Evolutionary conservation across 1,284 basidiomycete genomes (phyloP), one percentile per base, ranked within the genome.

Genomic region (Gymnopus androsaceus): DNA sequence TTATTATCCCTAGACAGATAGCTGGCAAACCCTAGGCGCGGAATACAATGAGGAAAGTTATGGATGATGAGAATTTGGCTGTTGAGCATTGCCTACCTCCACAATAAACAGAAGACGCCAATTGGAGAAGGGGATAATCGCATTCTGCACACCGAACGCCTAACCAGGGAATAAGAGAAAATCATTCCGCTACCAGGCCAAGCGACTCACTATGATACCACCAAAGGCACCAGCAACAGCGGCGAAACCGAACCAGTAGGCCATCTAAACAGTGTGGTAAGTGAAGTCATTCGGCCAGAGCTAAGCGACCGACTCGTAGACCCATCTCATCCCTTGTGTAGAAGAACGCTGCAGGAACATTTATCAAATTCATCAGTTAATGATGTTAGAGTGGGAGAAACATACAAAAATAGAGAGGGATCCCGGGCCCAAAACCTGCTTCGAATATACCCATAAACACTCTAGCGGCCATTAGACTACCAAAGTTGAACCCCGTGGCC

Each of bases 161-260:
- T n/a, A n/a, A n/a, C n/a, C n/a, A n/a, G n/a, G n/a, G n/a, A n/a
- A n/a, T n/a, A n/a, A n/a, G n/a, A n/a, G n/a, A n/a, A n/a, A n/a
- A n/a, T n/a, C n/a, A n/a, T n/a, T n/a, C n/a, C n/a, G n/a, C n/a
- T n/a, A n/a, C n/a, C n/a, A n/a, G n/a, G n/a, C n/a, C n/a, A n/a
- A n/a, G n/a, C n/a, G n/a, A n/a, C n/a, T n/a, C n/a, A n/a, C n/a
- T 37, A 90, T 79, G 17, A 90, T 72, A 19, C 89, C 89, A 17
- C 88, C 85, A 56, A 91, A 90, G 12, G 89, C 88, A 23, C 88
- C 88, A 37, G 89, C 86, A 8, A 90, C 85, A 1, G 88, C 86
- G 17, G 88, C 88, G 64, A 90, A 90, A 8, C 86, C 87, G 63
- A 90, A 89, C 87, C 87, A 91, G 66, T 84, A 82, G 3, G 87